Base-by-base conservation (phyloP, 2,329 filamentous ascomycete species). In the Cladophialophora chaetospira region DNA sequence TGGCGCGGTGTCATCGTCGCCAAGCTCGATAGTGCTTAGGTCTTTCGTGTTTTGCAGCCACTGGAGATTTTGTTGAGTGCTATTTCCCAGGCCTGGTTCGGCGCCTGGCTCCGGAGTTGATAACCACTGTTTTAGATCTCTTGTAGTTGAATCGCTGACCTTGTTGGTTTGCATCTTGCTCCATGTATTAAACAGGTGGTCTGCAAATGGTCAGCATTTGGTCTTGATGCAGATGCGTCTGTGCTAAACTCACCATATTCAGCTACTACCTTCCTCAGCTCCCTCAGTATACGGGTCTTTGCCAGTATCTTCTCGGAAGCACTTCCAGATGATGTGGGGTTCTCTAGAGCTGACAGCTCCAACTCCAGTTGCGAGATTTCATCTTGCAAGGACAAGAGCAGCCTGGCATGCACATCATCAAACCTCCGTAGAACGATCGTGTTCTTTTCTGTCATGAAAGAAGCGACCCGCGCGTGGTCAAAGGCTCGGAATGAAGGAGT, bases 381-480 rank as follows among this genome's bases (percentile, higher is more conserved):
- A 29, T 74, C 71, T 56, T 75, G 72, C 2, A 73, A 62, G 1
- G 62, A 61, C 4, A 75, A 61, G 1, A 68, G 57, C 10, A 72
- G 55, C 28, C 71, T 59, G 5, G 60, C 56, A 38, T 71, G 72
- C 0, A 73, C 59, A 1, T 62, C 51, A 5, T 63, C 63, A 45
- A 75, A 75, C 10, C 70, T 66, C 4, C 72, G 66, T 3, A 74
- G 65, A 5, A 73, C 65, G 13, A 65, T 55, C 15, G 55, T 63
- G 29, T 62, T 62, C 45, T 59, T 61, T 46, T 53, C 56, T 3
- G 57, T 60, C 64, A 66, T 66, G 48, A 65, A 66, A 4, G 62
- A 61, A 28, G 64, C 63, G 46, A 65, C 51, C 31, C 57, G 51
- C 0, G 50, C 43, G 17, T 66, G 62, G 17, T 65, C 60, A 19